Base-by-base conservation (phyloP, 1,284 basidiomycete species). In the Vanrija humicola region DNA sequence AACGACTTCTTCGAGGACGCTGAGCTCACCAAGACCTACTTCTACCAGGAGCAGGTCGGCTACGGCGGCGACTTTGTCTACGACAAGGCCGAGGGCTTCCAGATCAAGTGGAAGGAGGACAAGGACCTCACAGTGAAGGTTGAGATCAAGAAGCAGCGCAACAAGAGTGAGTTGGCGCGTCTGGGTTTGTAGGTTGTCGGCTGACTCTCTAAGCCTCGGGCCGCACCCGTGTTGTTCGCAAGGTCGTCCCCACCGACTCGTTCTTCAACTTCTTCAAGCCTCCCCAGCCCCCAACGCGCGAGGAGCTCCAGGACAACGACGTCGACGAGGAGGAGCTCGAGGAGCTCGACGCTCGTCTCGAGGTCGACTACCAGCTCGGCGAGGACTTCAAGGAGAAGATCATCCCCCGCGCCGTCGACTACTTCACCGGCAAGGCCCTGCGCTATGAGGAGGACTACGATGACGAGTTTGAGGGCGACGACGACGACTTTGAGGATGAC, bases 381-480 rank as follows among this genome's bases (percentile, higher is more conserved):
- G 95, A 98, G 81, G 95, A 98, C 78, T 81, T 98, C 70, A 98
- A 98, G 81, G 95, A 98, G 77, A 89, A 92, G 88, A 84, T 98
- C 74, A 90, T 98, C 64, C 93, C 95, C 49, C 89, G 89, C 63
- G 94, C 94, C 19, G 82, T 98, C 63, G 94, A 93, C 76, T 93
- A 87, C 80, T 97, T 97, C 79, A 97, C 94, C 18, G 95, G 95
- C 69, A 95, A 96, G 79, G 92, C 93, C 18, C 83, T 97, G 51
- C 86, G 90, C 68, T 93, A 88, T 72, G 94, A 96, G 65, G 82
- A 86, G 63, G 73, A 86, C 59, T 87, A 86, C 6, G 86, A 87
- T 0, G 86, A 88, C 16, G 84, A 85, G 44, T 80, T 81, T 15
- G 83, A 82, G 38, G 83, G 85, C 46, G 84, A 83, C 46, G 82